phyloP scores from a whole-genome alignment of 139 green algal genomes.

The Auxenochlorella protothecoides region DNA sequence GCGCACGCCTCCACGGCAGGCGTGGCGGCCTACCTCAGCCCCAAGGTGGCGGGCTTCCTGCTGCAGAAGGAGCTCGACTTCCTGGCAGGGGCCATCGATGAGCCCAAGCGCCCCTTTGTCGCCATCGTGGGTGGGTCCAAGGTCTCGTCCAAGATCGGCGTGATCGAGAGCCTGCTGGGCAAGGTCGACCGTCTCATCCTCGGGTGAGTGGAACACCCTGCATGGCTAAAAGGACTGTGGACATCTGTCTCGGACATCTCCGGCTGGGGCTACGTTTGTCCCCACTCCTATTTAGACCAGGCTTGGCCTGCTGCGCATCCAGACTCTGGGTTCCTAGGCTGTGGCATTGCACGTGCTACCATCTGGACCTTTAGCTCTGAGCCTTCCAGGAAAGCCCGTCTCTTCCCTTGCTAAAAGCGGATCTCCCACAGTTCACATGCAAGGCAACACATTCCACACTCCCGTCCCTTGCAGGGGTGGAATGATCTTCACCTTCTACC shows the following conservation, averaged over 20 bases:
- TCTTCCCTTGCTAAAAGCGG: no score
- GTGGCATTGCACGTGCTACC: no score
- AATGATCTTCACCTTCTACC: constrained; percentile 99
- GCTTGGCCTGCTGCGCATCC: no score
- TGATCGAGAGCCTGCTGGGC: constrained; percentile 88
- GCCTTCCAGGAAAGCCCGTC: no score
- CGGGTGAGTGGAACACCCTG: constrained; percentile 25
- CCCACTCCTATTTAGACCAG: no score
- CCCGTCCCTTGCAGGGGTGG: constrained; percentile 42
- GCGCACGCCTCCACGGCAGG: constrained; percentile 95
- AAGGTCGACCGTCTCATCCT: constrained; percentile 91
- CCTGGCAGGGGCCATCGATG: constrained; percentile 73
- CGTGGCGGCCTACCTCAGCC: constrained; percentile 75
- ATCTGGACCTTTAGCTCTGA: no score
- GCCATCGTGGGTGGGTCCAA: constrained; percentile 97
- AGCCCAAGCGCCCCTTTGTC: constrained; percentile 83
- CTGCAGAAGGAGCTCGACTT: constrained; percentile 96
- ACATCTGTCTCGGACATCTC: background rate
- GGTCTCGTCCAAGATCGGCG: constrained; percentile 96
- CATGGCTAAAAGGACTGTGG: no score
- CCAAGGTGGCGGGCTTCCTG: constrained; percentile 35
- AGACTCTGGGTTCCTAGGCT: no score
- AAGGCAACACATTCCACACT: no score
- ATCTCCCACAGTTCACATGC: no score
- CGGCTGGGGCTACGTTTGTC: background rate